Conservation (phyloP, 2,329 filamentous ascomycete species). For the Ceratocystis eucalypticola region DNA sequence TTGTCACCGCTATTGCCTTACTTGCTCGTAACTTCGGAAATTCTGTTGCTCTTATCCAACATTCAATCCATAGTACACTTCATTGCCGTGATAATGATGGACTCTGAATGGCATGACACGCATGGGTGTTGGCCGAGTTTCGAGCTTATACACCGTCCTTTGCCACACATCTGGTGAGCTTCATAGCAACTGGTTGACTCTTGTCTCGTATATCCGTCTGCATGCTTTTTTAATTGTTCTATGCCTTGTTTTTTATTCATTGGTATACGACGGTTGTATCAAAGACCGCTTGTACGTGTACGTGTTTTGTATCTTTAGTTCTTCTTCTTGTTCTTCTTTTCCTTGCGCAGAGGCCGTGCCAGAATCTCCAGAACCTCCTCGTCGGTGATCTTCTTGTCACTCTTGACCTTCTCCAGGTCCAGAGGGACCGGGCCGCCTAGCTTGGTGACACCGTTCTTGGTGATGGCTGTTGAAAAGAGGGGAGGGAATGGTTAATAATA, state of each 20-base stretch:
- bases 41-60: no score
- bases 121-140: no score
- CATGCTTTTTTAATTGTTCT: neutral
- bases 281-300: neutral
- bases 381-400: slow-evolving; percentile 95
- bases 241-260: slow-evolving; percentile 15
- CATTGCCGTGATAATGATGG: no score
- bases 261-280: slow-evolving; percentile 1
- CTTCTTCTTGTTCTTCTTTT: slow-evolving; percentile 81
- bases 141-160: neutral
- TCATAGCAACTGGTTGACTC: neutral
- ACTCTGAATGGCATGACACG: no score
- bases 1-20: neutral
- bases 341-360: slow-evolving; percentile 81
- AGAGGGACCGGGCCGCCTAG: slow-evolving; percentile 62
- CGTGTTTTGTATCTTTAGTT: slow-evolving; percentile 24
- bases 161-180: neutral
- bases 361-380: slow-evolving; percentile 92
- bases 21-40: no score
- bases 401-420: slow-evolving; percentile 72
- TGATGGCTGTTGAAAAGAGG: slow-evolving; percentile 53
- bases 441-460: slow-evolving; percentile 90
- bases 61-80: no score
- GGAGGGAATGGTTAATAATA: slow-evolving; percentile 13
- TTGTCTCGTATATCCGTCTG: neutral